A percentile compares a stretch with the other conserved stretches of the same genome.
Conservation (phyloP, 1,284 basidiomycete species). For the Butyriboletus appendiculatus region DNA sequence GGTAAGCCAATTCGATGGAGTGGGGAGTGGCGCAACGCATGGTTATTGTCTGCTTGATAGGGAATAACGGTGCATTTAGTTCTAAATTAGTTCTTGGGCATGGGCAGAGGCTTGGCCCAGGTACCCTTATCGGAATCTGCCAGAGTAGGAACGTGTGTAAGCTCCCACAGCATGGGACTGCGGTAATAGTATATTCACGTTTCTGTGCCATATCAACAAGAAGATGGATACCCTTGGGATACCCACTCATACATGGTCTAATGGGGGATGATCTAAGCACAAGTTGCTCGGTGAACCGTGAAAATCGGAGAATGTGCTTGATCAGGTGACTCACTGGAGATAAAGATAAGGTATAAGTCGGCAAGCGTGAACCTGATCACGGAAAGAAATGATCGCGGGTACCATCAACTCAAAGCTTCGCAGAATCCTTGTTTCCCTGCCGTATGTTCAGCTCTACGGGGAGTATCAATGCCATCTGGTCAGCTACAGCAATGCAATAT, state of each 20-base stretch:
- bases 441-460: constrained; percentile 47
- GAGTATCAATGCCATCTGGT: constrained; percentile 57
- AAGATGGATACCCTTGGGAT: neutral
- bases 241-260: neutral
- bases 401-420: constrained; percentile 19
- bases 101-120: neutral
- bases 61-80: neutral
- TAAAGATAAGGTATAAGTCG: neutral
- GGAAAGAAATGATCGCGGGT: neutral
- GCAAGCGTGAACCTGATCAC: neutral
- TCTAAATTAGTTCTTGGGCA: neutral
- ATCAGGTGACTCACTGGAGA: constrained; percentile 1
- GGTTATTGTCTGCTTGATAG: neutral
- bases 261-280: neutral
- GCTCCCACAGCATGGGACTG: constrained; percentile 1
- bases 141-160: neutral
- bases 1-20: neutral
- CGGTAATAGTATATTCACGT: neutral
- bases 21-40: neutral
- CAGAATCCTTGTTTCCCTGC: constrained; percentile 30
- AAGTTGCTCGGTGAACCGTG: neutral
- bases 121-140: neutral
- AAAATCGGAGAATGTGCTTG: neutral
- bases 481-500: constrained; percentile 59
- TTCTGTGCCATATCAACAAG: neutral